Base-by-base conservation (phyloP, 495 filamentous ascomycete genomes). In the Amphirosellinia nigrospora region DNA sequence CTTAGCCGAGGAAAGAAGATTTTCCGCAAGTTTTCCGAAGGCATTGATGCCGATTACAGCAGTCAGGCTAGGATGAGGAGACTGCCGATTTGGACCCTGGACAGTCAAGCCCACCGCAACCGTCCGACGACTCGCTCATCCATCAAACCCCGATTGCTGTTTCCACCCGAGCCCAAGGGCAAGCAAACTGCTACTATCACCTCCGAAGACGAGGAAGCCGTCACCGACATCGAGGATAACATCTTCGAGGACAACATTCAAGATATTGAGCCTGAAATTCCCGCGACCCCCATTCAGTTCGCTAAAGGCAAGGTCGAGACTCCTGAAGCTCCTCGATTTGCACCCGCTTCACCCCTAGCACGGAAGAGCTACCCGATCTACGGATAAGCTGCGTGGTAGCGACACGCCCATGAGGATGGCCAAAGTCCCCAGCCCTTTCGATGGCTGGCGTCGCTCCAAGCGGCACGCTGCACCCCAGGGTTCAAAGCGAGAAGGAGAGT, bases 1-100 rank as follows among this genome's bases (percentile, higher is more conserved):
- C 4, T 32, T 76, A 98, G 95, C 80, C 96, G 96, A 71, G 96
- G 96, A 74, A 94, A 93, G 86, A 94, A 92, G 77, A 84, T 93
- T 56, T 97, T 94, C 84, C 89, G 87, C 73, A 89, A 87, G 70
- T 92, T 90, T 72, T 75, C 77, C 9, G 79, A 84, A 1, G 58
- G 71, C 32, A 80, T 78, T 21, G 70, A 77, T 41, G 69, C 77
- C 38, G 71, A 79, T 19, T 67, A 36, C n/a, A 69, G 52, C 21
- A 66, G 74, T 32, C 72, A 71, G 16, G 70, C 66, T 19, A 77
- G 15, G 78, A 69, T 71, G 72, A 81, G 26, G 84, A 87, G 5
- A 80, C 84, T 10, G 81, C 79, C 19, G 84, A 85, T 0, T 82
- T 81, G 21, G 84, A 82, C n/a, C 77, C 77, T 78, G 39, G 72